Conservation (phyloP, 805 yeast genomes). For the Candida anglica region DNA sequence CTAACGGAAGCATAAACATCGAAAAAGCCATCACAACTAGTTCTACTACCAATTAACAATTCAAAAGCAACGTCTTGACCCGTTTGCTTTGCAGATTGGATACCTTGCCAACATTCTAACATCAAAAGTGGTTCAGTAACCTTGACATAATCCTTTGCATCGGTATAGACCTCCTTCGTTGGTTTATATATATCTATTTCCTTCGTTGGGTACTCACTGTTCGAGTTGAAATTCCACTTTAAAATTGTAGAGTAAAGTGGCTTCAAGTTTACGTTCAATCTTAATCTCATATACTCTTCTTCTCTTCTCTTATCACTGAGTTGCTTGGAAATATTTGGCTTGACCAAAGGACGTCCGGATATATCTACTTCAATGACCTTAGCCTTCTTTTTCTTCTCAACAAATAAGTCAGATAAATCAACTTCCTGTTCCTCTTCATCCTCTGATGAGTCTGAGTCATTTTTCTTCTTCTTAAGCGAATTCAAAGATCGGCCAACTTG, state of each 20-base stretch:
- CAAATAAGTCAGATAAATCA: conserved; percentile 39
- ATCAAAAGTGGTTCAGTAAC: conserved; percentile 77
- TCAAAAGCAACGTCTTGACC: conserved; percentile 59
- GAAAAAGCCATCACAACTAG: conserved; percentile 80
- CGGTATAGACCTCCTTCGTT: conserved; percentile 53
- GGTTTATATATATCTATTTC: conserved; percentile 35
- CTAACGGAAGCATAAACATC: conserved; percentile 78
- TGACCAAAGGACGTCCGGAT: conserved; percentile 35
- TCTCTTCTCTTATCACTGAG: conserved; percentile 43
- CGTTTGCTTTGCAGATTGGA: conserved; percentile 67
- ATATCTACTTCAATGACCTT: conserved; percentile 41
- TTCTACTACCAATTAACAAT: conserved; percentile 70
- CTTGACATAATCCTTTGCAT: conserved; percentile 62
- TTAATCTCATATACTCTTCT: conserved; percentile 71
- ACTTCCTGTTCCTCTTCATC: conserved; percentile 26
- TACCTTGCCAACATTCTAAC: conserved; percentile 91
- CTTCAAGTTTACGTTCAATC: conserved; percentile 73
- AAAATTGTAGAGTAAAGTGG: conserved; percentile 70
- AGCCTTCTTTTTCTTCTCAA: conserved; percentile 29
- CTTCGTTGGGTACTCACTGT: conserved; percentile 56
- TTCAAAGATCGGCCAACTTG: conserved; percentile 37
- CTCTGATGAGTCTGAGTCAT: conserved; percentile 31
- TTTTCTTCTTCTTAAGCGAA: conserved; percentile 24
- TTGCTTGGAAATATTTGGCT: conserved; percentile 18
- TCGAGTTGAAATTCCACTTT: conserved; percentile 68